Base-by-base conservation (phyloP, 805 yeast species). In the Yamadazyma philogaea region DNA sequence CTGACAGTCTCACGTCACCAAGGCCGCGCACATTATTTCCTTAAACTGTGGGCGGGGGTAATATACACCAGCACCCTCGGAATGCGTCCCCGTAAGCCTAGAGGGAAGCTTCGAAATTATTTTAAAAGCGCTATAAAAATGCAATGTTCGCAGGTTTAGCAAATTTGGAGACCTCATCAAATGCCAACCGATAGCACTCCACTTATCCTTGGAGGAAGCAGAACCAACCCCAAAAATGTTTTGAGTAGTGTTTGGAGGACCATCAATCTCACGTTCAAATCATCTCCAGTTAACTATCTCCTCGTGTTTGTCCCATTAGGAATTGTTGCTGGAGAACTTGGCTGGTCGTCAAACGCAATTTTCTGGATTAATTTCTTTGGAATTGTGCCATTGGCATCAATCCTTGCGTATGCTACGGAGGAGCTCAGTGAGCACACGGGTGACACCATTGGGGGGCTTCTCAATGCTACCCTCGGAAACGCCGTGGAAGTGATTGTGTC, bases 401-500 rank as follows among this genome's bases (percentile, higher is more conserved):
- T 91, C 17, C 71, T 93, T 44, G 95, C 96, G 0, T 88, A 74
- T 66, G 95, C 96, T 31, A 93, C 99, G 4, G 99, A 93, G 63
- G 95, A 89, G 56, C 72, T 93, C 43, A 80, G 96, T 33, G 86
- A 79, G 45, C 82, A 84, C 49, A 88, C 88, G 26, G 97, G 98
- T 46, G 86, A 88, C 56, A 90, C 97, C 7, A 51, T 91, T 18
- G 98, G 99, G 11, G 98, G 98, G 0, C 73, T 93, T 49, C 73
- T 93, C 56, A 93, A 93, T 66, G 99, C 99, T 2, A 90, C 98
- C 7, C 87, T 93, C 61, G 99, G 99, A 45, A 93, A 93, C 62
- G 98, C 98, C 2, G 96, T 93, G 17, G 99, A 93, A 68, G 79
- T 93, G 46, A 93, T 93, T 62, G 98, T 93, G 27, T 86, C 96